These are phyloP conservation scores for Globisporangium spinosum DNA, from an alignment of 352 stramenopile genomes.

Conservation along the genomic window DNA sequence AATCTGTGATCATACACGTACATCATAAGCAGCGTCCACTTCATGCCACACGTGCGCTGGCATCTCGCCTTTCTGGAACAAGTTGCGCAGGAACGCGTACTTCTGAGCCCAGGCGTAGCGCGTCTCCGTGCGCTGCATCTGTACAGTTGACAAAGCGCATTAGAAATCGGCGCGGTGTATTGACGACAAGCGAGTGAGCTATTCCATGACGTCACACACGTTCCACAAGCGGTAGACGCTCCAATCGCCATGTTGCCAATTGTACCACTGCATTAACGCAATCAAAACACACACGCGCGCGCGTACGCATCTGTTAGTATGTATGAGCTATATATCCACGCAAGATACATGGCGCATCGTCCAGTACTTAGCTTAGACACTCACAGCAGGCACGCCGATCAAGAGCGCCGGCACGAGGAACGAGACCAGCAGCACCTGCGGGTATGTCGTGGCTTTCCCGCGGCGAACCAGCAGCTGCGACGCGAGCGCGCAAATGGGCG, in stretches of 20 bases:
- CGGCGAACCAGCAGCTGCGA: slow-evolving; percentile 31
- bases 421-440: slow-evolving; percentile 41
- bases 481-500: slow-evolving; percentile 32
- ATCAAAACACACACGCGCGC: background rate
- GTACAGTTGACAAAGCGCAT: background rate
- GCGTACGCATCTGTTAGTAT: background rate
- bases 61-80: slow-evolving; percentile 50
- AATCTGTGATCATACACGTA: slow-evolving; percentile 20
- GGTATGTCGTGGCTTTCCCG: slow-evolving; percentile 40
- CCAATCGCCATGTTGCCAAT: slow-evolving; percentile 21
- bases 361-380: background rate
- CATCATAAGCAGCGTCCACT: slow-evolving; percentile 64
- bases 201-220: slow-evolving; percentile 7
- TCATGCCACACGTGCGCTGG: slow-evolving; percentile 39
- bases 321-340: background rate
- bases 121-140: slow-evolving; percentile 55
- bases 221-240: slow-evolving; percentile 26
- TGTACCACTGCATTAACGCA: slow-evolving; percentile 18
- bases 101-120: slow-evolving; percentile 57
- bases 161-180: background rate
- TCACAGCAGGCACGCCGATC: slow-evolving; percentile 37
- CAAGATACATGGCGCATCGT: background rate
- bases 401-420: slow-evolving; percentile 38
- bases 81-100: slow-evolving; percentile 52
- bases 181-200: slow-evolving; percentile 12